Conservation (phyloP, 192 early-diverging fungal genomes). For the Backusella parvicylindrica region DNA sequence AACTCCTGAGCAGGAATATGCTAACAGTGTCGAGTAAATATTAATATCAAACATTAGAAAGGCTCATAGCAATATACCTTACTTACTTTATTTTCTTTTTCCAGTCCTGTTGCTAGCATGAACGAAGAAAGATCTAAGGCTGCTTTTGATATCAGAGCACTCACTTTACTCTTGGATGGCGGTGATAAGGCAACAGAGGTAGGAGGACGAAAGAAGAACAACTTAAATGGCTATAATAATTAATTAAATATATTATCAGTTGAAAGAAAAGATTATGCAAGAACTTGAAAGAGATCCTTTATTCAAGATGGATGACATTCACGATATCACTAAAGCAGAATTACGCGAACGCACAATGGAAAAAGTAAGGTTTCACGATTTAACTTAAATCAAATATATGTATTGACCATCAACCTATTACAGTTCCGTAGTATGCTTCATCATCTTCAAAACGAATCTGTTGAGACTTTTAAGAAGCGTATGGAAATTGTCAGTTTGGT, state of each 20-base stretch:
- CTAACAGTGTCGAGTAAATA: constrained; percentile 10
- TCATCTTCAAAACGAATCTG: constrained; percentile 69
- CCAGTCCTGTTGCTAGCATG: constrained; percentile 42
- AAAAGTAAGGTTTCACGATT: constrained; percentile 52
- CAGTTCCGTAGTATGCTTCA: constrained; percentile 65
- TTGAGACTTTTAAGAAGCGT: constrained; percentile 65
- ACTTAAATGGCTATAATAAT: no score
- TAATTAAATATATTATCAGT: constrained; percentile 15
- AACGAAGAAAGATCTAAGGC: constrained; percentile 72
- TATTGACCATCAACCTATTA: neutral
- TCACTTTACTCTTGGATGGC: constrained; percentile 86
- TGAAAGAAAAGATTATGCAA: constrained; percentile 80
- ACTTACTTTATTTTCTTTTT: neutral
- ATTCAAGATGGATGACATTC: constrained; percentile 76
- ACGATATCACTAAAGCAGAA: constrained; percentile 71
- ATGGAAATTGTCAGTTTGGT: constrained; percentile 80
- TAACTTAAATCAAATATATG: neutral
- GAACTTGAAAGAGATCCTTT: constrained; percentile 83
- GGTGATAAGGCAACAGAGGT: constrained; percentile 54
- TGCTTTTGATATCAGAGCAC: constrained; percentile 69
- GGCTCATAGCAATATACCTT: neutral
- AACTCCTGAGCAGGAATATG: constrained; percentile 13
- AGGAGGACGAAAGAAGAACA: neutral
- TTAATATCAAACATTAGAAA: neutral
- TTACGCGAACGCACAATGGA: constrained; percentile 84